Base-by-base conservation (phyloP, 1,284 basidiomycete genomes). In the Inonotus obliquus region DNA sequence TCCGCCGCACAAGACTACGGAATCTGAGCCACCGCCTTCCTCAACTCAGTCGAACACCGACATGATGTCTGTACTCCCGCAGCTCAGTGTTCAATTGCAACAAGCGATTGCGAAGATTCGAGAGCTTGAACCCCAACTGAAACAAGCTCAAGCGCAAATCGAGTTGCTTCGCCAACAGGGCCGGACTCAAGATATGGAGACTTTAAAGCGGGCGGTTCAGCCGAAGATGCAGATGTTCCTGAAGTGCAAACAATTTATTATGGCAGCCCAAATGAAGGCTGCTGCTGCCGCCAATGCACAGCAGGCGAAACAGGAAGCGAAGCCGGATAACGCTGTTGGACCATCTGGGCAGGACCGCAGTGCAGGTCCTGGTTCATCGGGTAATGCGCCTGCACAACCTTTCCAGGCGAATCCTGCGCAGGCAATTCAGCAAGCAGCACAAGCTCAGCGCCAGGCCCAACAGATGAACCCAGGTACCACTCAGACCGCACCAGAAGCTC, bases 401-500 rank as follows among this genome's bases (percentile, higher is more conserved):
- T 37, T 57, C 5, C 56, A 52, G 27, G 2, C 44, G 7, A 38
- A 21, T n/a, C 37, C 52, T 21, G 27, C 39, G 9, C 59, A 57
- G 29, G 19, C 25, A 13, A 19, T 51, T 10, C 62, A 63, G 32
- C 61, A 52, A 44, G 38, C 41, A 14, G 44, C 27, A 19, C 63
- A 65, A 21, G 11, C 54, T 14, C 64, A 60, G 13, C 32, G 54
- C 4, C 54, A 57, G 47, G 17, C 9, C n/a, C 53, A 61, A 37
- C 63, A 61, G 25, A 27, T 39, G 23, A 51, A 52, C 17, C 21
- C 60, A 38, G 39, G 55, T 35, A 23, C 35, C 67, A 37, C 70
- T 62, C 23, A n/a, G n/a, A n/a, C 54, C 29, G 48, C 45, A 49
- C 25, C 25, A 69, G 71, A 59, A 32, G 9, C 54, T 0, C 63